Percentiles rank a stretch among this genome's conserved stretches.
Conservation (phyloP, 768 basidiomycete species). For the Termitomyces titanicus region DNA sequence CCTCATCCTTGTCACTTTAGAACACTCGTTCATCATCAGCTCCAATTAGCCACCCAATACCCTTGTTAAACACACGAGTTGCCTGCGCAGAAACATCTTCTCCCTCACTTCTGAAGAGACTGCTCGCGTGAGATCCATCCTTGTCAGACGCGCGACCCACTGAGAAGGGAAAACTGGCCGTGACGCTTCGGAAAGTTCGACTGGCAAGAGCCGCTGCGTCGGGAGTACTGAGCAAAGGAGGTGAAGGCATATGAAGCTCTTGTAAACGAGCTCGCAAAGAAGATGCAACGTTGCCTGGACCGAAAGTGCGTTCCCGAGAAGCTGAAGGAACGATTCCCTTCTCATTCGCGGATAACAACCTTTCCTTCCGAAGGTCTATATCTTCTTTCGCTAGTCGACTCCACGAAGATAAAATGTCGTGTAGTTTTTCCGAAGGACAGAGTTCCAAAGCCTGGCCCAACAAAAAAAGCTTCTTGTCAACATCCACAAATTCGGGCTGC, state of each 20-base stretch:
- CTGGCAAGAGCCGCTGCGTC: conserved; percentile 80
- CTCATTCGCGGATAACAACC: conserved; percentile 25
- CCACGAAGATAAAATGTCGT: conserved; percentile 79
- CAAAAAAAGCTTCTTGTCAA: conserved; percentile 61
- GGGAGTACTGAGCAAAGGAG: conserved; percentile 66
- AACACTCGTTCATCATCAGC: conserved; percentile 52
- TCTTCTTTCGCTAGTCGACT: conserved; percentile 68
- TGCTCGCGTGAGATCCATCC: conserved; percentile 41
- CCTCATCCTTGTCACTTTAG: background rate
- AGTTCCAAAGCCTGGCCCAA: conserved; percentile 82
- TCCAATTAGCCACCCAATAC: conserved; percentile 95
- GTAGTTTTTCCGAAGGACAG: conserved; percentile 77
- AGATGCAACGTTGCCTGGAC: conserved; percentile 35
- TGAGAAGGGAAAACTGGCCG: conserved; percentile 72
- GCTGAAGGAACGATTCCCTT: conserved; percentile 18
- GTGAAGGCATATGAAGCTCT: conserved; percentile 64
- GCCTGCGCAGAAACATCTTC: conserved; percentile 75
- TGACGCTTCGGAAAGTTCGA: conserved; percentile 72
- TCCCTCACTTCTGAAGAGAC: conserved; percentile 39
- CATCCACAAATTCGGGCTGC: conserved; percentile 71
- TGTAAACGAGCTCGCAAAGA: conserved; percentile 63
- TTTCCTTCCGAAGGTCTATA: conserved; percentile 45
- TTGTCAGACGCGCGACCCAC: conserved; percentile 41
- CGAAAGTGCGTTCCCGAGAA: conserved; percentile 12
- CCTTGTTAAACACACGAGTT: conserved; percentile 75